Conservation (phyloP, 257 asterid genomes). For the Capsicum chinense region DNA sequence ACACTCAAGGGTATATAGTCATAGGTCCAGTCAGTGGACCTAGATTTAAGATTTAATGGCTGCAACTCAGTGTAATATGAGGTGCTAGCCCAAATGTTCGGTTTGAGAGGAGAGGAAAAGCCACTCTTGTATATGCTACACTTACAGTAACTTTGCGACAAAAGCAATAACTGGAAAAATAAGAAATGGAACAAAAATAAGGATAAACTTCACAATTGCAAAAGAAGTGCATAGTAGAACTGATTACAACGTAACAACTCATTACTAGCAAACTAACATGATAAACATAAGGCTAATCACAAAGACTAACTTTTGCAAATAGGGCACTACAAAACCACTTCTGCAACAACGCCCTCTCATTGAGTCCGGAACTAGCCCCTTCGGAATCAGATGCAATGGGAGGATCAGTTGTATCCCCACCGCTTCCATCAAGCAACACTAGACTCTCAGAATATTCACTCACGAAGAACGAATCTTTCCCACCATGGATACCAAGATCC, state of each 20-base stretch:
- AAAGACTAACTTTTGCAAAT: background rate
- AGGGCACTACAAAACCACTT: background rate
- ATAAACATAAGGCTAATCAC: background rate
- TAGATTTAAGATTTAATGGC: background rate
- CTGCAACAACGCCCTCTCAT: background rate
- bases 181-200: background rate
- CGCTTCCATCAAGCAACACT: too few species aligned
- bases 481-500: too few species aligned
- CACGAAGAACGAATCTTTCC: too few species aligned
- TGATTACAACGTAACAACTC: background rate
- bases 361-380: background rate
- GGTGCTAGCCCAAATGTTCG: background rate
- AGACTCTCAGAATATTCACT: too few species aligned
- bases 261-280: background rate
- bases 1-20: background rate
- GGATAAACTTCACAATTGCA: background rate
- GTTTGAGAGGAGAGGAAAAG: background rate
- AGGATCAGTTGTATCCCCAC: too few species aligned
- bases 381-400: too few species aligned
- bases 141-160: background rate
- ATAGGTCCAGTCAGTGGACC: background rate
- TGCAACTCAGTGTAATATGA: background rate
- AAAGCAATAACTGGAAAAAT: background rate
- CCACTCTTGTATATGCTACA: background rate
- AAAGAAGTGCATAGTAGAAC: background rate